Conservation (phyloP, 106 monocot species). For the Phalaenopsis aphrodite region DNA sequence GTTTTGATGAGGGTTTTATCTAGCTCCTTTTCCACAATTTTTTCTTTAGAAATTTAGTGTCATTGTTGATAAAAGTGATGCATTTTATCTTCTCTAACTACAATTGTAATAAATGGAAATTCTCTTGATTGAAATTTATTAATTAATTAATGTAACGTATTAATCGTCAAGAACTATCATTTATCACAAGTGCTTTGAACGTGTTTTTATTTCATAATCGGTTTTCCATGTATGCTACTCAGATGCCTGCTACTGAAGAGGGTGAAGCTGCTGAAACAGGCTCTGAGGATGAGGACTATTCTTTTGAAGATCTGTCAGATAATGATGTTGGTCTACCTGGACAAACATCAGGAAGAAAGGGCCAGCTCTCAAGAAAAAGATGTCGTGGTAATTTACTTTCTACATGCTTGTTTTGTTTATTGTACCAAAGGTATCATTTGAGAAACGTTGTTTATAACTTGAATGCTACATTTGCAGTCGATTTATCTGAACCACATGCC, state of each 20-base stretch:
- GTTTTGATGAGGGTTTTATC: background rate
- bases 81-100: background rate
- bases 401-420: background rate
- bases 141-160: background rate
- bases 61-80: background rate
- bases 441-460: slow-evolving; percentile 10
- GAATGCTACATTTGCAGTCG: slow-evolving; percentile 21
- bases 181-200: background rate
- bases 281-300: slow-evolving; percentile 95
- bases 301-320: slow-evolving; percentile 77
- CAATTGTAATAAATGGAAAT: background rate
- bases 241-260: slow-evolving; percentile 86
- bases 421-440: background rate
- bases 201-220: background rate
- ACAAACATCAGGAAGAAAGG: slow-evolving; percentile 38
- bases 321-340: slow-evolving; percentile 37
- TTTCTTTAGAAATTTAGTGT: background rate
- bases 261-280: slow-evolving; percentile 58
- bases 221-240: slow-evolving; percentile 15
- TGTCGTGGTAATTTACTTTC: slow-evolving; percentile 46
- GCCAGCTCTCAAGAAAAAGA: slow-evolving; percentile 54
- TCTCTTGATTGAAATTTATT: background rate
- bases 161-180: background rate
- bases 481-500: slow-evolving; percentile 50
- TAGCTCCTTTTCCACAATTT: background rate